These are phyloP conservation scores for Pythium vanterpoolii DNA, from an alignment of 352 stramenopile genomes.

Conservation along the genomic window DNA sequence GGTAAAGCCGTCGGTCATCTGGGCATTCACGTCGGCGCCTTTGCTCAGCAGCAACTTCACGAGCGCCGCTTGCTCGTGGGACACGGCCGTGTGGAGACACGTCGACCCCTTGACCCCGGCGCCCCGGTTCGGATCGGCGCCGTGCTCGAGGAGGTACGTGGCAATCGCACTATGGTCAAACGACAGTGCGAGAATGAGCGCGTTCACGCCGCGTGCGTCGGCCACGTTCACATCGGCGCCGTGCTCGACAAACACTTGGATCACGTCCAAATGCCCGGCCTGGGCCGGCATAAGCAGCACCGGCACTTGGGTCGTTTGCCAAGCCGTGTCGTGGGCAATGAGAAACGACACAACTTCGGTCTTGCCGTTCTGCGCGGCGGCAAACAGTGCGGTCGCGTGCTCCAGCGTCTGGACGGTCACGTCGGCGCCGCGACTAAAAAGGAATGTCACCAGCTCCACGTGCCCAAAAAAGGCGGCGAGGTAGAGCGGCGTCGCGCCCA, in stretches of 20 bases:
- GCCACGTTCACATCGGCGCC: constrained; percentile 46
- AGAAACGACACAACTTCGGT: constrained; percentile 24
- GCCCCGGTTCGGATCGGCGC: constrained; percentile 23
- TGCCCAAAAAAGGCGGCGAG: constrained; percentile 26
- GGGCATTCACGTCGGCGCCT: constrained; percentile 20
- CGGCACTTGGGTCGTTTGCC: constrained; percentile 21
- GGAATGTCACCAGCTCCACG: constrained; percentile 18
- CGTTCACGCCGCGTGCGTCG: constrained; percentile 61
- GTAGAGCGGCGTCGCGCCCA: constrained; percentile 24
- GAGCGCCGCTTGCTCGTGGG: constrained; percentile 23
- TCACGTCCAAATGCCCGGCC: constrained; percentile 22
- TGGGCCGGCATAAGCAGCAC: constrained; percentile 26
- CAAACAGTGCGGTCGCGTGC: constrained; percentile 21
- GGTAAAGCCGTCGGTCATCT: constrained; percentile 31
- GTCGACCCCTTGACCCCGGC: constrained; percentile 24
- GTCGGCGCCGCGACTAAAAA: constrained; percentile 20
- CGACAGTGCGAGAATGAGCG: constrained; percentile 32
- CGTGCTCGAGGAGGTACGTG: constrained; percentile 22
- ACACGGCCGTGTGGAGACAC: constrained; percentile 27
- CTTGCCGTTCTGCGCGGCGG: constrained; percentile 24
- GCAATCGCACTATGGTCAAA: constrained; percentile 23
- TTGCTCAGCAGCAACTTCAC: constrained; percentile 22
- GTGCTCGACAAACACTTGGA: constrained; percentile 32
- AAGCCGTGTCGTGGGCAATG: constrained; percentile 18
- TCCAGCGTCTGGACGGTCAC: constrained; percentile 22